Conservation (phyloP, 441 rosid genomes). For the Manihot esculenta region DNA sequence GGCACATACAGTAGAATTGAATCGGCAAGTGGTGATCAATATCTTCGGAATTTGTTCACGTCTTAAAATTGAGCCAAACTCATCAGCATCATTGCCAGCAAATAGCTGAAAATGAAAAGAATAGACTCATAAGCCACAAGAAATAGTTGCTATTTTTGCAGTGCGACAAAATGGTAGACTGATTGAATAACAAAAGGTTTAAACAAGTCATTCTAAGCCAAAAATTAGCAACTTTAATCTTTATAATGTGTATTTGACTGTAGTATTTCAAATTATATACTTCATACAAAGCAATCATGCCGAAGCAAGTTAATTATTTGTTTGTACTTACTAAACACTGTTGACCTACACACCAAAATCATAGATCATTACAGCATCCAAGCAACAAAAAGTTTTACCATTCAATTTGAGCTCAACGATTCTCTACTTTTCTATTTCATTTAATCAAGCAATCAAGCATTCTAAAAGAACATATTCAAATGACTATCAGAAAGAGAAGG, state of each 20-base stretch:
- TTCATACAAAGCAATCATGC: no score
- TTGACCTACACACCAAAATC: no score
- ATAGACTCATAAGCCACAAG: neutral
- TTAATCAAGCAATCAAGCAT: neutral
- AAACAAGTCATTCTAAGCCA: neutral
- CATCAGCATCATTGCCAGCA: constrained; percentile 88
- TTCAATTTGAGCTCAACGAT: no score
- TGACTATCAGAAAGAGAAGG: neutral
- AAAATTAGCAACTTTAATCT: neutral
- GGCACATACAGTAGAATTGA: constrained; percentile 76
- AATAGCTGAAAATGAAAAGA: constrained; percentile 49
- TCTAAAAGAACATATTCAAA: neutral
- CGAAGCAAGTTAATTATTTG: no score
- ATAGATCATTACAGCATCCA: no score
- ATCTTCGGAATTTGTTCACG: constrained; percentile 59
- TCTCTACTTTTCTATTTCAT: neutral
- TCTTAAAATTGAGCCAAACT: constrained; percentile 60
- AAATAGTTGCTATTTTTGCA: neutral
- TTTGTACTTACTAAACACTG: no score
- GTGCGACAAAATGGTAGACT: neutral
- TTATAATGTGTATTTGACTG: neutral
- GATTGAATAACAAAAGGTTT: neutral
- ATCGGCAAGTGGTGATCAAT: constrained; percentile 86
- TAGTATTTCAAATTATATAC: neutral
- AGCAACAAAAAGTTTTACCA: no score